Evolutionary conservation across 208 protist genomes (phyloP).

Genomic region (Endotrypanum monterogeii): DNA sequence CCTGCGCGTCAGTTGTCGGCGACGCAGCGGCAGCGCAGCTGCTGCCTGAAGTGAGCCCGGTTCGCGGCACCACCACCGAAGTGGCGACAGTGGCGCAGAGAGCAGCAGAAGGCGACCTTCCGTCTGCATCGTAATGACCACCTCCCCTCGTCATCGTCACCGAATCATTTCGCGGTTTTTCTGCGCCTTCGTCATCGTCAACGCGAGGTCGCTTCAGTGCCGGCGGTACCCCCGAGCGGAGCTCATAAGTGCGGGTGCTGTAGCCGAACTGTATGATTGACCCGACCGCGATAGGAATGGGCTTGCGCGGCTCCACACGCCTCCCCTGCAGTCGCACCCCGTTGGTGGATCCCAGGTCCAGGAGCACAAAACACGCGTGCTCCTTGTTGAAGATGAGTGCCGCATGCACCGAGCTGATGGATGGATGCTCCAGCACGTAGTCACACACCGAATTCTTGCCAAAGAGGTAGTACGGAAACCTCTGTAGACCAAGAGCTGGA

Average conservation of each 20-base stretch:
- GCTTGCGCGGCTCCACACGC: slow-evolving; percentile 53
- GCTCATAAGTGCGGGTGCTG: slow-evolving; percentile 77
- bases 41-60: background rate
- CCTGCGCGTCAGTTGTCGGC: background rate
- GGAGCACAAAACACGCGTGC: slow-evolving; percentile 78
- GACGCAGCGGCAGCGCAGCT: background rate
- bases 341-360: slow-evolving; percentile 89
- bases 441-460: slow-evolving; percentile 79
- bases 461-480: slow-evolving; percentile 90
- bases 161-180: background rate
- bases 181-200: background rate
- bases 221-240: slow-evolving; percentile 48
- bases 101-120: background rate
- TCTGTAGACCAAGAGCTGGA: slow-evolving; percentile 64
- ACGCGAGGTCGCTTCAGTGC: slow-evolving; percentile 53
- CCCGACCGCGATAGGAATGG: slow-evolving; percentile 65
- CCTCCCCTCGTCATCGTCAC: background rate
- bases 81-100: background rate
- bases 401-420: slow-evolving; percentile 82
- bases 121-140: background rate
- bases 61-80: background rate
- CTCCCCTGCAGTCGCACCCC: slow-evolving; percentile 71
- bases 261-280: slow-evolving; percentile 69
- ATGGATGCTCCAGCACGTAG: slow-evolving; percentile 88
- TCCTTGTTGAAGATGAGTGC: slow-evolving; percentile 85